Percentiles rank a stretch among this genome's conserved stretches.
Evolutionary conservation across 495 filamentous ascomycete genomes (phyloP).

Genomic region (Hypoxylon fragiforme): DNA sequence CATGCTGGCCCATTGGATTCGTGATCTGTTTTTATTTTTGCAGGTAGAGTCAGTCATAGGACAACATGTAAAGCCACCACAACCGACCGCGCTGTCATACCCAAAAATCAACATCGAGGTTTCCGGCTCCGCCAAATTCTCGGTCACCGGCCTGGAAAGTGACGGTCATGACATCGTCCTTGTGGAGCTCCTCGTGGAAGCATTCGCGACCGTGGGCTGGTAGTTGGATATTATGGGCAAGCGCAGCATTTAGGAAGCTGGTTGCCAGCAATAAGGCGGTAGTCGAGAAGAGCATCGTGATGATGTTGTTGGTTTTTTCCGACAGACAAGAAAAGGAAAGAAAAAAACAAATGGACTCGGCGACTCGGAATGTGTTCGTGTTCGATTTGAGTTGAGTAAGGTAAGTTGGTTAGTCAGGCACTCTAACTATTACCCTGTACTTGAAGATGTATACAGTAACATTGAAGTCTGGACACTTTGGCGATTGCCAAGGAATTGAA

Average conservation of each 20-base stretch:
- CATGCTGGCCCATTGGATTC: slow-evolving; percentile 72
- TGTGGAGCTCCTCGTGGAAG: slow-evolving; percentile 92
- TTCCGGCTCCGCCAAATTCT: slow-evolving; percentile 92
- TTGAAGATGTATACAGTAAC: no score
- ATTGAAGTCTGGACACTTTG: slow-evolving; percentile 44
- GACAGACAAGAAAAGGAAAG: not conserved
- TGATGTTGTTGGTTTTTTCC: slow-evolving; percentile 8
- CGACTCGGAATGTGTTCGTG: slow-evolving; percentile 1
- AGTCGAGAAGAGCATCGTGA: slow-evolving; percentile 62
- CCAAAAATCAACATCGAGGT: slow-evolving; percentile 98
- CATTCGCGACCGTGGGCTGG: slow-evolving; percentile 90
- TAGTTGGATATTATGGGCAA: slow-evolving; percentile 94
- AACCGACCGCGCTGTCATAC: slow-evolving; percentile 54
- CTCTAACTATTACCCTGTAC: no score
- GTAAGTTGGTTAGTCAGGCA: no score
- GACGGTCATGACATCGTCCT: slow-evolving; percentile 96
- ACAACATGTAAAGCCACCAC: slow-evolving; percentile 13
- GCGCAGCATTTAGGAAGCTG: slow-evolving; percentile 61
- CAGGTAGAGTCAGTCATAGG: no score
- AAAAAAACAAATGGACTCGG: not conserved
- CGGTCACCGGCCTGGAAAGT: slow-evolving; percentile 97
- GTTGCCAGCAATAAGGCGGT: slow-evolving; percentile 65
- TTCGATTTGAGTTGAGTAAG: no score
- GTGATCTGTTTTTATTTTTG: no score
- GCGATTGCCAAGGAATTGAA: slow-evolving; percentile 28